Base-by-base conservation (phyloP, 2,329 filamentous ascomycete genomes). In the Colletotrichum euphorbiae region DNA sequence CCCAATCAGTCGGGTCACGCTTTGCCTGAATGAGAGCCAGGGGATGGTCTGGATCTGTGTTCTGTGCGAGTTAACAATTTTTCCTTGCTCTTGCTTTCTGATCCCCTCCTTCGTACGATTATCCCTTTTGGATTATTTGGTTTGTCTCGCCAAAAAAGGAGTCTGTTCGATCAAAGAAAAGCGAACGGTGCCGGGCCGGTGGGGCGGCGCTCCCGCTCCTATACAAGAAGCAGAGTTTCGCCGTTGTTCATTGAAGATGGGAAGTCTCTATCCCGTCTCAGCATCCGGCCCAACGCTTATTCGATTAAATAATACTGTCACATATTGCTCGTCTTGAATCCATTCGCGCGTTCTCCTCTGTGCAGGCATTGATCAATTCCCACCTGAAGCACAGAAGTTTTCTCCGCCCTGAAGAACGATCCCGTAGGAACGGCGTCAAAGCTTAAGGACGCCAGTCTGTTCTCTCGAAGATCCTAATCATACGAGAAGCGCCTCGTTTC, bases 361-460 rank as follows among this genome's bases (percentile, higher is more conserved):
- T 68, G 65, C 61, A 68, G 65, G 48, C 48, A 59, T 65, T 65
- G 48, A 65, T 17, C 28, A 43, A 36, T 43, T 28, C 15, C 31
- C 55, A 46, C 55, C 40, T 52, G 50, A 38, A 52, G 21, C 58
- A 48, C 57, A 36, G 19, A 38, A 46, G 31, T 28, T 24, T 33
- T 24, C 28, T 15, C 8, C 15, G n/a, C 31, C n/a, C 2, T 3
- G n/a, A 12, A 54, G 43, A 31, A 45, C 8, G 24, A 38, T 24
- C 40, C 28, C n/a, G 19, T n/a, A 46, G 19, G 28, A 54, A 42
- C 54, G 19, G n/a, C 6, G 55, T 50, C 54, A 54, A 66, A 65
- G 48, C 65, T 66, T 40, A 58, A 58, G 52, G 31, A 54, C 65
- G 52, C 61, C 46, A 65, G 65, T 54, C 65, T 59, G 65, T 64